Evolutionary conservation across 371 early-diverging fungal genomes (phyloP), one percentile per base, ranked within the genome.

Genomic region (Zychaea mexicana): DNA sequence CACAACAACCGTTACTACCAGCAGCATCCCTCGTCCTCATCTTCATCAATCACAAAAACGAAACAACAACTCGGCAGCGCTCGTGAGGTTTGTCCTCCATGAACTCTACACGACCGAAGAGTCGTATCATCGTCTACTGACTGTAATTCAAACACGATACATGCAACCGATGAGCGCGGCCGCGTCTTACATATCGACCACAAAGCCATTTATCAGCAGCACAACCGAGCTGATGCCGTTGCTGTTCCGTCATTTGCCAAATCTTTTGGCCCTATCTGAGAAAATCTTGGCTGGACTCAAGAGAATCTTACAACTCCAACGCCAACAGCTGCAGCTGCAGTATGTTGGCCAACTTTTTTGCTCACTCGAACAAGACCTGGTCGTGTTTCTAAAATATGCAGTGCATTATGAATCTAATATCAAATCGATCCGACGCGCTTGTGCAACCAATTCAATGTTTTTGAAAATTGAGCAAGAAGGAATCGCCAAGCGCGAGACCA

Each of bases 401-500:
- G 65, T 76, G 30, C 78, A 81, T 62, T 81, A 78, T 62, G 71
- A 71, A 67, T 24, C 71, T 60, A 73, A 78, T 59, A 65, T 64
- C 32, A 81, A 78, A 58, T 32, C 64, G 8, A 76, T 81, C 33
- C 66, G 71, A 53, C 68, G 67, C 46, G 76, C 76, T 49, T 78
- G 78, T 54, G 49, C 49, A 19, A 74, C 67, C 33, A 77, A 81
- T 62, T 65, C 66, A 17, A 46, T 78, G 21, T 76, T 78, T 58
- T 33, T 70, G 12, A 81, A 78, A 49, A 78, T 81, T 47, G 71
- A 81, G 38, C 81, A 81, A 76, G 73, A 81, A 67, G 72, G 65
- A 7, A 52, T 78, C 9, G 45, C 71, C 1, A 67, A 66, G 52
- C 64, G 68, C 55, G 81, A 81, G 32, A 76, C 74, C 10, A 77